These are phyloP conservation scores for Pleurotus salmoneostramineus DNA, from an alignment of 768 basidiomycete species.

Conservation along the genomic window DNA sequence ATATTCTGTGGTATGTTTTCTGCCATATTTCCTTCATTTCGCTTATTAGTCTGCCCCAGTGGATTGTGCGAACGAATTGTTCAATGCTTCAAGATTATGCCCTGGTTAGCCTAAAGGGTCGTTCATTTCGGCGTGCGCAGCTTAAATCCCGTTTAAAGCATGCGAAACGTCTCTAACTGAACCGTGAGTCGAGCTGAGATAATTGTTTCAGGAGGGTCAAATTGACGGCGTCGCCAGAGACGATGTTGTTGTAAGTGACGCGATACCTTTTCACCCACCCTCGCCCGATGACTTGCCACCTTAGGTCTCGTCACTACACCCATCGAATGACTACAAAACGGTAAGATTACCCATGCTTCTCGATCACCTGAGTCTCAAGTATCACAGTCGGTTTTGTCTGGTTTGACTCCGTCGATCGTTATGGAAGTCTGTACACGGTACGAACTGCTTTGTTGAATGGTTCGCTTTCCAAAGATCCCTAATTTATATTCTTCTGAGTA, in stretches of 20 bases:
- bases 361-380: slow-evolving; percentile 1
- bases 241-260: slow-evolving; percentile 54
- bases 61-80: slow-evolving; percentile 82
- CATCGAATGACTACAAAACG: slow-evolving; percentile 90
- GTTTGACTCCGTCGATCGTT: slow-evolving; percentile 69
- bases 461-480: not conserved
- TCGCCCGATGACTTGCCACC: not conserved
- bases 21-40: not conserved
- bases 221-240: slow-evolving; percentile 31
- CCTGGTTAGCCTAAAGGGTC: slow-evolving; percentile 48
- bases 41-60: slow-evolving; percentile 35
- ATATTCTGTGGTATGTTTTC: slow-evolving; percentile 69
- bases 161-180: slow-evolving; percentile 80
- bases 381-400: slow-evolving; percentile 77
- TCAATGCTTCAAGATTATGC: slow-evolving; percentile 73
- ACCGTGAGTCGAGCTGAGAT: slow-evolving; percentile 45
- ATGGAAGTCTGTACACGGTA: slow-evolving; percentile 82
- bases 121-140: not conserved
- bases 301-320: slow-evolving; percentile 78
- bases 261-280: not conserved
- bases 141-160: slow-evolving; percentile 35
- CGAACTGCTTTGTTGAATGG: slow-evolving; percentile 9
- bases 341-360: slow-evolving; percentile 41
- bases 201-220: slow-evolving; percentile 2
- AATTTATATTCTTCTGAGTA: not conserved